Evolutionary conservation across 495 filamentous ascomycete genomes (phyloP).

Genomic region (Delitschia confertaspora): DNA sequence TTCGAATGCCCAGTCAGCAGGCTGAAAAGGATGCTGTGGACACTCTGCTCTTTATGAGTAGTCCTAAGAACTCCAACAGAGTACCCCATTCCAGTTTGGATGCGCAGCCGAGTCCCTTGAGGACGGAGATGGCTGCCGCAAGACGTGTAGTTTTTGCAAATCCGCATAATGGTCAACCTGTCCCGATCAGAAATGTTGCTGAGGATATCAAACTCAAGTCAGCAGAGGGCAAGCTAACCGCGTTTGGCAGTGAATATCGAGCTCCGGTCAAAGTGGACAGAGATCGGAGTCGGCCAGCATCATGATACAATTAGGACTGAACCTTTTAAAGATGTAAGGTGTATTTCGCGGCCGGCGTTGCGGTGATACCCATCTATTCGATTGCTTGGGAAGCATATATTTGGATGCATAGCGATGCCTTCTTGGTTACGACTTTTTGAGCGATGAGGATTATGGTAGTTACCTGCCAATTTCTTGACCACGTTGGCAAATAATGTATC

Average conservation of each 20-base stretch:
- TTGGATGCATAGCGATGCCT: background rate
- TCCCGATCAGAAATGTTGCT: conserved; percentile 1
- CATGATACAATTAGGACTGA: too few relatives aligned
- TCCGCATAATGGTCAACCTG: too few relatives aligned
- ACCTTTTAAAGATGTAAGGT: too few relatives aligned
- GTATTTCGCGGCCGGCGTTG: conserved; percentile 22
- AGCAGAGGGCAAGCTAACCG: background rate
- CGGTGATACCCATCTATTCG: conserved; percentile 19
- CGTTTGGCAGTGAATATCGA: too few relatives aligned
- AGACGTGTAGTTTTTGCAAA: conserved; percentile 28
- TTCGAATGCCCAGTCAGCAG: conserved; percentile 54
- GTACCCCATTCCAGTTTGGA: conserved; percentile 19
- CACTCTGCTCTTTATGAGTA: conserved; percentile 78
- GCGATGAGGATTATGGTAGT: too few relatives aligned
- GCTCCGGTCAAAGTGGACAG: too few relatives aligned
- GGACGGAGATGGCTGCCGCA: conserved; percentile 11
- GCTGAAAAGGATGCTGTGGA: conserved; percentile 84
- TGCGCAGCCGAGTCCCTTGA: conserved; percentile 21
- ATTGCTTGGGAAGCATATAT: conserved; percentile 4
- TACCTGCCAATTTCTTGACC: too few relatives aligned
- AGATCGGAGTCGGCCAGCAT: too few relatives aligned
- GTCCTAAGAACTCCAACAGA: conserved; percentile 60
- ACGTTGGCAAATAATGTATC: too few relatives aligned
- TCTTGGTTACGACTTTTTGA: background rate
- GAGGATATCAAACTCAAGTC: background rate